Base-by-base conservation (phyloP, 2,329 filamentous ascomycete species). In the Taxawa tesnikishii region DNA sequence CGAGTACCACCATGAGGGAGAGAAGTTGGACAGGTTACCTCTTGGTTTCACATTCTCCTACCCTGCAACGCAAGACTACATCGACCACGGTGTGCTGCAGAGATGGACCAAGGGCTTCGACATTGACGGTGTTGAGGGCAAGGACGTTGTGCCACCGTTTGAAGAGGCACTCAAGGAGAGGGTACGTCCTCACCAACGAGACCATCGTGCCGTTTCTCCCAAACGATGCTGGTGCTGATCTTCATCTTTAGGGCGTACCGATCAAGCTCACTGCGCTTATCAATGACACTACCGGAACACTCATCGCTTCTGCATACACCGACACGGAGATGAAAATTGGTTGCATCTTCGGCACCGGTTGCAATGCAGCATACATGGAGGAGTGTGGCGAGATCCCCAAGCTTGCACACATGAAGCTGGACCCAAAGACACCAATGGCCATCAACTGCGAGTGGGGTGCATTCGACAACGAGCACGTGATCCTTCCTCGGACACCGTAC, bases 391-490 rank as follows among this genome's bases (percentile, higher is more conserved):
- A 79, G 9, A 84, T 98, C 43, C 88, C 87, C 43, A 98, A 98
- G 68, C 74, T 98, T 33, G 83, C 81, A 8, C 76, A 94, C 62
- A 73, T 93, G 68, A 90, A 92, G 49, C 72, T 96, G 23, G 81
- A 85, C 30, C 67, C 83, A 0, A 79, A 90, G 42, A 73, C 72
- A 43, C 81, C 77, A 28, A 92, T 94, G 69, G 85, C 84, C 32
- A 94, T 96, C 64, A 94, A 94, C 67, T 94, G 87, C 65, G 88
- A 96, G 58, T 94, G 87, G 73, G 88, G 88, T 43, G 87, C 88
- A 19, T 94, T 96, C 51, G 88, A 94, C 59, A 94, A 94, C 56
- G 83, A 93, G 59, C 80, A 88, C 63, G 70, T 79, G 48, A 79
- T 94, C 33, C 76, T 94, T 9, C 87, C 87, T 9, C 73, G 76